A percentile compares a stretch with the other conserved stretches of the same genome.
These are phyloP conservation scores for Platanthera guangdongensis DNA, from an alignment of 106 monocot genomes.

Conservation along the genomic window DNA sequence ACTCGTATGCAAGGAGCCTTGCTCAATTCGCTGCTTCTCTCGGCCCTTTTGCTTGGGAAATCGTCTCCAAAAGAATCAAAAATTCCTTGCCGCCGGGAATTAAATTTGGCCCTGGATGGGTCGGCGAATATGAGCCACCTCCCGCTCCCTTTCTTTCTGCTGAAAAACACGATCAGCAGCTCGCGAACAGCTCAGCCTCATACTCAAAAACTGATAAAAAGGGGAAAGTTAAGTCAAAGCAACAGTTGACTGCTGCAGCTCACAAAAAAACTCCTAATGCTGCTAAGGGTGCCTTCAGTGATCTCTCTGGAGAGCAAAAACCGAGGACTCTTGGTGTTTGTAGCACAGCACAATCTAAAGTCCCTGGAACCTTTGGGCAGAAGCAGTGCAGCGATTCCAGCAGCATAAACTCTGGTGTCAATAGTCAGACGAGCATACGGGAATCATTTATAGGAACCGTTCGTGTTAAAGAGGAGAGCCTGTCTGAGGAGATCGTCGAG, in stretches of 20 bases:
- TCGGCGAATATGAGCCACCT: slow-evolving; percentile 73
- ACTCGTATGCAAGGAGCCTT: slow-evolving; percentile 77
- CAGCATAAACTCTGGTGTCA: not conserved
- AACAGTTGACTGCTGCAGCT: slow-evolving; percentile 5
- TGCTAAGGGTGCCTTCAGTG: not conserved
- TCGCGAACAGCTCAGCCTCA: not conserved
- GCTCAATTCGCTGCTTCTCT: slow-evolving; percentile 63
- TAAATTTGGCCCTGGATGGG: slow-evolving; percentile 89
- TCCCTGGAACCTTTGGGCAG: not conserved
- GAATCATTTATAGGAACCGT: not conserved
- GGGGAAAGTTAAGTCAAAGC: slow-evolving; percentile 10
- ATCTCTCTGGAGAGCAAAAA: slow-evolving; percentile 15
- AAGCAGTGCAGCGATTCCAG: not conserved
- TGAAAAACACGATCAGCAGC: slow-evolving; percentile 13
- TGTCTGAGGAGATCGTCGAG: not conserved
- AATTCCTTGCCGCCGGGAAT: slow-evolving; percentile 60
- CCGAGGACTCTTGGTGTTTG: slow-evolving; percentile 17
- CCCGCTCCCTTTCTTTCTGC: slow-evolving; percentile 37
- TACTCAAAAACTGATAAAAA: not conserved
- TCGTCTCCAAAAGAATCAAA: slow-evolving; percentile 62
- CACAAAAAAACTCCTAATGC: slow-evolving; percentile 12
- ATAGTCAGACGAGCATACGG: not conserved
- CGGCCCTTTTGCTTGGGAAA: slow-evolving; percentile 72
- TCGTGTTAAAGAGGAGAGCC: slow-evolving; percentile 8
- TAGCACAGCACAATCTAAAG: slow-evolving; percentile 7